Evolutionary conservation across 805 yeast genomes (phyloP), one percentile per base, ranked within the genome.

Genomic region (Cyberlindnera mycetangii): DNA sequence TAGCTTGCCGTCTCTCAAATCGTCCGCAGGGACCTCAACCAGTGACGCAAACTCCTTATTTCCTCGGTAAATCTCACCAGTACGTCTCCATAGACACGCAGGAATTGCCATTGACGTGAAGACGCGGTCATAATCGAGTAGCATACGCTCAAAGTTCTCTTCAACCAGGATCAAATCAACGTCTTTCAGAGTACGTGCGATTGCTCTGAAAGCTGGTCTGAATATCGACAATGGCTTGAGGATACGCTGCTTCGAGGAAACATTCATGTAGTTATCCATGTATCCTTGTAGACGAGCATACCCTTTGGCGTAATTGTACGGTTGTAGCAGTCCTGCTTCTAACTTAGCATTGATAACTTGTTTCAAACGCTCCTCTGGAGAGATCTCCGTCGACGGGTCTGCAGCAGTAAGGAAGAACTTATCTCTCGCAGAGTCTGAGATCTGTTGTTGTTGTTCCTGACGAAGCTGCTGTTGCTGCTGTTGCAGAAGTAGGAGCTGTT

Each of bases 21-120:
- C 96, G 60, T 90, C 97, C 2, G 92, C 88, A 22, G 81, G 77
- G 19, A 88, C 95, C 17, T 89, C 96, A 2, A 92, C 97, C 44
- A 92, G 65, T 1, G 90, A 85, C 0, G 97, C 98, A 76, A 92
- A 92, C 62, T 92, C 98, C 61, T 90, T 89, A 64, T 92, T 92
- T 0, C 97, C 98, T 49, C 97, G 67, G 56, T 88, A 92, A 4
- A 92, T 92, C 54, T 92, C 98, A 2, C 98, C 98, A 0, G 98
- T 90, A 55, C 98, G 81, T 61, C 98, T 71, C 97, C 98, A 92
- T 22, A 92, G 71, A 66, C 98, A 92, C 1, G 97, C 97, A 2
- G 98, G 98, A 49, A 92, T 89, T 7, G 97, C 96, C 96, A 92
- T 89, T 4, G 96, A 85, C 0, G 97, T 89, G 67, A 92, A 92